Base-by-base conservation (phyloP, 2,329 filamentous ascomycete species). In the Cladosporium sp. region DNA sequence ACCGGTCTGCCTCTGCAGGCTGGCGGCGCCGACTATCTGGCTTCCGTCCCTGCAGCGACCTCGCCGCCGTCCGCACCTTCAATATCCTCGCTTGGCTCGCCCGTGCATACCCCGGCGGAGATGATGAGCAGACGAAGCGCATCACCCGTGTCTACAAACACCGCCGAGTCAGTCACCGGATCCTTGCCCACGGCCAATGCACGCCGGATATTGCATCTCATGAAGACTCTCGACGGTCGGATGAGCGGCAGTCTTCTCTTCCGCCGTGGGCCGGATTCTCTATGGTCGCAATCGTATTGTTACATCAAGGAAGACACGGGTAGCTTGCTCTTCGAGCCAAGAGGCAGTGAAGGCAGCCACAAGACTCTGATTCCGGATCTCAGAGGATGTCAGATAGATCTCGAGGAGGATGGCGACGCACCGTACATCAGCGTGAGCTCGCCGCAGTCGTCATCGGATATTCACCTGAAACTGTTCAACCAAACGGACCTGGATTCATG, bases 181-280 rank as follows among this genome's bases (percentile, higher is more conserved):
- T 54, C 34, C 56, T 66, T 64, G 61, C 73, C 52, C 60, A 72
- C 61, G 35, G 77, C 80, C 16, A 85, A 90, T 68, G 82, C 85
- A 37, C 85, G 85, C 60, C 86, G 83, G 63, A 78, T 92, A 22
- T 72, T 90, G 50, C 77, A 82, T 61, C 71, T 93, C 55, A 92
- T 93, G 87, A 87, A 84, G 67, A 84, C 79, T 19, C 73, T 89
- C 6, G 86, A 85, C 63, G 88, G 89, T 28, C 80, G 84, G 59
- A 93, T 92, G 87, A 84, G 83, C 61, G 88, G 88, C 52, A 83
- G 85, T 59, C 76, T 90, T 31, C 84, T 88, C 58, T 92, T 88
- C 65, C 82, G 86, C 61, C 76, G 76, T 41, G 81, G 82, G 35
- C 74, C 77, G 11, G 73, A 74, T 19, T 81, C 78, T 13, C 74